Evolutionary conservation across 768 basidiomycete genomes (phyloP), one percentile per base, ranked within the genome.

Genomic region (Termitomyces sp.): DNA sequence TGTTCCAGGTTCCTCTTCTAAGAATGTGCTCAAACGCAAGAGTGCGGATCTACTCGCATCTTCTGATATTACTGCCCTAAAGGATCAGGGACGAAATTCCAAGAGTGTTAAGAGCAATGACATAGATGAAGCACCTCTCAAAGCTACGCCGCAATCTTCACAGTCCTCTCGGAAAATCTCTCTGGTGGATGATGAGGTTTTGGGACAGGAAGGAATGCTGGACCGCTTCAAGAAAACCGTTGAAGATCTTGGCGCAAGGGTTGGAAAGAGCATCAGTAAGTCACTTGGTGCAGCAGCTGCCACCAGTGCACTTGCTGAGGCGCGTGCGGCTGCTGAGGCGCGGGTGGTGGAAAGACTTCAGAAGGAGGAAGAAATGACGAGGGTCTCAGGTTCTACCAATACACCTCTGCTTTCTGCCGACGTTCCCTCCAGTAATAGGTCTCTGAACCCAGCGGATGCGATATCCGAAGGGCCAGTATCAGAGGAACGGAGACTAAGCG

Each of bases 201-300:
- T 16, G 13, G 58, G 48, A 50, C 71, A 82, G 32, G 78, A 77
- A 30, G 87, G 80, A 22, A 80, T 88, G 61, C 77, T 92, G 43
- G 82, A 83, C 64, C 75, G 80, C 18, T 76, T 93, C 50, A 92
- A 88, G 73, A 85, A 82, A 65, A 89, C 85, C 1, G 83, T 91
- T 0, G 85, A 88, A 67, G 86, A 79, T 16, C 74, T 88, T 30
- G 86, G 87, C 18, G 76, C 83, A 18, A 82, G 81, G 4, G 66
- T 77, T 45, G 80, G 80, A 32, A 89, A 84, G 65, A 79, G 80
- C 51, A 74, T 78, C 67, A 79, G 81, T 53, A 89, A 85, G 65
- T 88, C 89, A 37, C 67, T 88, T 9, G 86, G 86, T 50, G 80
- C 80, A 12, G 74, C 71, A 43, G 80, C 81, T 22, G 82, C 80